Evolutionary conservation across 75 land plant species (phyloP), one percentile per base, ranked within the genome.

Genomic region (Pinus albicaulis): DNA sequence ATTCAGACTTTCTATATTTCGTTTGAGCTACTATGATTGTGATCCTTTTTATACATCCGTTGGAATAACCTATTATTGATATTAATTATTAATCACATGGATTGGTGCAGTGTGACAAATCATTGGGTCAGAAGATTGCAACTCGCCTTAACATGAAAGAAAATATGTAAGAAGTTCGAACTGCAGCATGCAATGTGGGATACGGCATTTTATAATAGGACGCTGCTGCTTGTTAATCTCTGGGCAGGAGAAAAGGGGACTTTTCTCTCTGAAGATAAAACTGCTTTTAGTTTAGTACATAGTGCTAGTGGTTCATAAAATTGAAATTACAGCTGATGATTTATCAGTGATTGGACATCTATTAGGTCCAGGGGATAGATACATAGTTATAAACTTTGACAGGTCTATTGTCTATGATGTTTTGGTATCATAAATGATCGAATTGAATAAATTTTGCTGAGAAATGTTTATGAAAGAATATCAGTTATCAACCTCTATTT

Each of bases 121-220:
- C 91, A 25, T 78, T 90, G 73, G 92, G 92, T 4, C 86, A 90
- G 86, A 83, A 86, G 80, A 53, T 90, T 12, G 89, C 88, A 20
- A 34, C 66, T 55, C 83, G 82, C 55, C 81, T 90, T 56, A 86
- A 74, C 69, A 75, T 81, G 60, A 83, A 72, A 56, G 85, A 91
- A 3, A 84, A 69, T 70, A 82, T 76, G 78, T 74, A 60, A 48
- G 52, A 60, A 48, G 52, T 77, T 48, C n/a, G 20, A 56, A 14
- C 28, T 3, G 44, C 12, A 34, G 8, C 4, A 19, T 41, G 71
- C 71, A 41, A 36, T 10, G 71, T 38, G 41, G 13, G 71, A 38
- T 41, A n/a, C n/a, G 20, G 53, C 52, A 68, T 8, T 7, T 11
- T 68, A 44, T 36, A 7, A 13, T 64, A 38, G 71, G n/a, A 20